These are phyloP conservation scores for Microbotryum scabiosae DNA, from an alignment of 1,284 basidiomycete species.

Conservation along the genomic window DNA sequence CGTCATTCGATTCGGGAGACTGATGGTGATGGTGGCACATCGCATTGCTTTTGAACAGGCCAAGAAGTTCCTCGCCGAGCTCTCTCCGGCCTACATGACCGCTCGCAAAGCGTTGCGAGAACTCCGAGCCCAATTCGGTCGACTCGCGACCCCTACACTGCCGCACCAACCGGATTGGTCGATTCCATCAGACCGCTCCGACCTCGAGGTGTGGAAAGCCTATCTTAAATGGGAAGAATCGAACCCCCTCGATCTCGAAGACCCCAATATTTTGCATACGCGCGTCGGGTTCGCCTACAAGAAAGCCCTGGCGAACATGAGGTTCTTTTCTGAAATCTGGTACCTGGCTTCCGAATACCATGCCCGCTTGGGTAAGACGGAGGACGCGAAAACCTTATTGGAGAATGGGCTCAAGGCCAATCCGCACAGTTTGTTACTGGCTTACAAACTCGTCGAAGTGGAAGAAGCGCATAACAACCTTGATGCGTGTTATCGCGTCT, in stretches of 20 bases:
- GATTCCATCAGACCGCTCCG: constrained; percentile 54
- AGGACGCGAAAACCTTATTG: constrained; percentile 73
- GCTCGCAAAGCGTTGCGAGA: constrained; percentile 81
- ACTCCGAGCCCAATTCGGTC: constrained; percentile 51
- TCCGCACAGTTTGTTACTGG: constrained; percentile 72
- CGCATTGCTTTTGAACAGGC: constrained; percentile 46
- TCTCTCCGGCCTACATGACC: constrained; percentile 82
- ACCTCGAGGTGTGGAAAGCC: constrained; percentile 76
- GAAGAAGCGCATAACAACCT: constrained; percentile 51
- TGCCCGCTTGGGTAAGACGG: constrained; percentile 59
- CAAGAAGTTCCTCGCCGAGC: constrained; percentile 84
- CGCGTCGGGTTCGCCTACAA: constrained; percentile 76
- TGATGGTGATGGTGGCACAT: background rate
- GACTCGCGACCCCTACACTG: constrained; percentile 43
- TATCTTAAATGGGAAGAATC: constrained; percentile 94
- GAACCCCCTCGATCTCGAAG: constrained; percentile 87
- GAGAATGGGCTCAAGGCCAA: constrained; percentile 83
- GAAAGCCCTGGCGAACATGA: constrained; percentile 79
- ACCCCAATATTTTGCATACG: constrained; percentile 55
- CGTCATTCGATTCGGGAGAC: background rate
- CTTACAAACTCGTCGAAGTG: constrained; percentile 78
- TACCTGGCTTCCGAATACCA: constrained; percentile 84
- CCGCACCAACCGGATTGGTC: constrained; percentile 66
- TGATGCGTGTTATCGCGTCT: constrained; percentile 38
- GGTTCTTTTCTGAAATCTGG: constrained; percentile 85